phyloP scores from a whole-genome alignment of 1,139 yeast genomes.

The Pneumocystis jirovecii region DNA sequence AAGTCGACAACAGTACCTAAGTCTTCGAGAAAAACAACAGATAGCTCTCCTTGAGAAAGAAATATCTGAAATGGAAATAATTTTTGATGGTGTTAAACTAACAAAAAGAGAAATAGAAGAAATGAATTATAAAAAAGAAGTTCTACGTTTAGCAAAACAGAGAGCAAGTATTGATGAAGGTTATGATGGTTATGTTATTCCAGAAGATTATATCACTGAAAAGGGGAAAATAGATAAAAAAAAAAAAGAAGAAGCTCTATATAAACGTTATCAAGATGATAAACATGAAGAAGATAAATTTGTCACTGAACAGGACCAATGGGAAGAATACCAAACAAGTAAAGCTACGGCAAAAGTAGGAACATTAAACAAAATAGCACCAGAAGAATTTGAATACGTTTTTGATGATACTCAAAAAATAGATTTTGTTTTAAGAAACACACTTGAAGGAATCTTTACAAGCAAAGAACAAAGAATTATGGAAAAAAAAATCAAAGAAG shows the following conservation, averaged over 20 bases:
- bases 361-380: conserved; percentile 14
- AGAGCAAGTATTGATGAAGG: conserved; percentile 27
- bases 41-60: conserved; percentile 34
- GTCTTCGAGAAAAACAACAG: conserved; percentile 35
- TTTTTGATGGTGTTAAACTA: conserved; percentile 31
- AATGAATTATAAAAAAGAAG: conserved; percentile 35
- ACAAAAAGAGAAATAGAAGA: conserved; percentile 39
- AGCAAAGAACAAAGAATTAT: conserved; percentile 18
- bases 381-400: conserved; percentile 55
- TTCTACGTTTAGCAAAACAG: conserved; percentile 30
- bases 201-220: conserved; percentile 40
- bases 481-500: conserved; percentile 20
- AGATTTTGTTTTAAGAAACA: conserved; percentile 40
- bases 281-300: conserved; percentile 19
- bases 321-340: conserved; percentile 53
- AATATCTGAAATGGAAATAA: conserved; percentile 34
- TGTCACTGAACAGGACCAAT: conserved; percentile 32
- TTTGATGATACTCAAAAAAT: conserved; percentile 68
- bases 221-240: conserved; percentile 40
- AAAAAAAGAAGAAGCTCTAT: conserved; percentile 33
- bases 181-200: conserved; percentile 34
- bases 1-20: conserved; percentile 37
- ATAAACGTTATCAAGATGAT: conserved; percentile 22
- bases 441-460: conserved; percentile 10
- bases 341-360: conserved; percentile 26